Percentiles rank a stretch among this genome's conserved stretches.
phyloP scores from a whole-genome alignment of 2,329 filamentous ascomycete species.

The Stachybotrys chlorohalonatus region DNA sequence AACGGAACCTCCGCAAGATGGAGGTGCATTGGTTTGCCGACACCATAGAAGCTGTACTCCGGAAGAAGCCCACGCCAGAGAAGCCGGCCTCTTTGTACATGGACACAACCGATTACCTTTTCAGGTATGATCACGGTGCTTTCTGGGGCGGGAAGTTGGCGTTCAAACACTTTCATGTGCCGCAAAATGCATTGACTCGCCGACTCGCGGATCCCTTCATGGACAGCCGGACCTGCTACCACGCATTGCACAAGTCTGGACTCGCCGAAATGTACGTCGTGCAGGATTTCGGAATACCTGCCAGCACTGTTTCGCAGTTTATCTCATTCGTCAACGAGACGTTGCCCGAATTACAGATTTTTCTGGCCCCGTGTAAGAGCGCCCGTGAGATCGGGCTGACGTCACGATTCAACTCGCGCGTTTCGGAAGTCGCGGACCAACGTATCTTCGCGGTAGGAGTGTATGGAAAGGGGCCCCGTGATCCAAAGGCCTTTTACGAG shows the following conservation, averaged over 20 bases:
- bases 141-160: constrained; percentile 45
- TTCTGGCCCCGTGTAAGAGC: constrained; percentile 17
- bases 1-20: constrained; percentile 24
- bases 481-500: constrained; percentile 28
- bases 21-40: constrained; percentile 20
- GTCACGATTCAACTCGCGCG: constrained; percentile 22
- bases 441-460: constrained; percentile 35
- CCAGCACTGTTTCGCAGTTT: constrained; percentile 16
- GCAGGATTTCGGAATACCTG: constrained; percentile 32
- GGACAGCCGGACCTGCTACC: constrained; percentile 44
- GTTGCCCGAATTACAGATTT: constrained; percentile 19
- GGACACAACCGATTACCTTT: constrained; percentile 42
- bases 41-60: constrained; percentile 15
- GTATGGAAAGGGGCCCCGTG: constrained; percentile 29
- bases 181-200: constrained; percentile 40
- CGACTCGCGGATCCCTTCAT: constrained; percentile 42
- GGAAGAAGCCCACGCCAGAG: constrained; percentile 13
- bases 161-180: constrained; percentile 41
- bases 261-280: constrained; percentile 34
- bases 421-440: constrained; percentile 17
- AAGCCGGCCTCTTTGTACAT: constrained; percentile 20
- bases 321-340: constrained; percentile 18
- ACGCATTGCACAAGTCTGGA: constrained; percentile 39
- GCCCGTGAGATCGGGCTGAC: constrained; percentile 18
- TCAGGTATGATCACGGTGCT: constrained; percentile 46